Conservation (phyloP, 306 rosid species). For the Cicer judaicum region DNA sequence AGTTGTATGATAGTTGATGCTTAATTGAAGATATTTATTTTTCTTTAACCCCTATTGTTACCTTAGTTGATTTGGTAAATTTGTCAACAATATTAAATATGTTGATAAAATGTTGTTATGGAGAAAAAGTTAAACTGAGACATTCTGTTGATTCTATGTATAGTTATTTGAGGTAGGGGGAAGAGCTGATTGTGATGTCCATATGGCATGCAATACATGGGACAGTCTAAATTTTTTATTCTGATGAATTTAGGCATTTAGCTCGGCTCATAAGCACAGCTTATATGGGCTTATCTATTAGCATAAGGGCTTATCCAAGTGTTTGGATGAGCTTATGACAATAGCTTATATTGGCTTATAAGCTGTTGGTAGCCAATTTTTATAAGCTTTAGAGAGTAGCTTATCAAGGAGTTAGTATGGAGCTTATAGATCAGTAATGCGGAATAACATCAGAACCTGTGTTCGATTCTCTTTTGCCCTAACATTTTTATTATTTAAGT, state of each 20-base stretch:
- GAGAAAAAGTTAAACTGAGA: slow-evolving; percentile 24
- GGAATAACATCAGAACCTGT: too few relatives aligned
- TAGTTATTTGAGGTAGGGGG: slow-evolving; percentile 14
- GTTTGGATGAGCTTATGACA: not conserved
- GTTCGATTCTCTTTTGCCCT: too few relatives aligned
- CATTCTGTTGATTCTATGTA: not conserved
- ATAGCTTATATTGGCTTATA: not conserved
- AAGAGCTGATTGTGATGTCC: not conserved
- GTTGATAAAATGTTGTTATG: slow-evolving; percentile 22
- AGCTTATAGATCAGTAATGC: not conserved
- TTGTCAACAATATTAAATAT: slow-evolving; percentile 9
- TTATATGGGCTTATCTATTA: not conserved
- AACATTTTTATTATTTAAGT: not conserved
- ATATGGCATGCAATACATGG: slow-evolving; percentile 1
- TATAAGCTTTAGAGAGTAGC: not conserved
- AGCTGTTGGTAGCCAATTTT: not conserved
- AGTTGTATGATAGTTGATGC: slow-evolving; percentile 7
- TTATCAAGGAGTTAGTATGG: not conserved
- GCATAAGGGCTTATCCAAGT: not conserved
- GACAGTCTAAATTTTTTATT: not conserved
- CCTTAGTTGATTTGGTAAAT: slow-evolving; percentile 9
- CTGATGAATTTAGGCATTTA: not conserved
- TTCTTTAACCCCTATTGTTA: slow-evolving; percentile 11
- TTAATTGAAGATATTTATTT: slow-evolving; percentile 29
- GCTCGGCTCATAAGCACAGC: not conserved